Evolutionary conservation across 139 green algal genomes (phyloP).

Genomic region (Chlamydomonas schloesseri): DNA sequence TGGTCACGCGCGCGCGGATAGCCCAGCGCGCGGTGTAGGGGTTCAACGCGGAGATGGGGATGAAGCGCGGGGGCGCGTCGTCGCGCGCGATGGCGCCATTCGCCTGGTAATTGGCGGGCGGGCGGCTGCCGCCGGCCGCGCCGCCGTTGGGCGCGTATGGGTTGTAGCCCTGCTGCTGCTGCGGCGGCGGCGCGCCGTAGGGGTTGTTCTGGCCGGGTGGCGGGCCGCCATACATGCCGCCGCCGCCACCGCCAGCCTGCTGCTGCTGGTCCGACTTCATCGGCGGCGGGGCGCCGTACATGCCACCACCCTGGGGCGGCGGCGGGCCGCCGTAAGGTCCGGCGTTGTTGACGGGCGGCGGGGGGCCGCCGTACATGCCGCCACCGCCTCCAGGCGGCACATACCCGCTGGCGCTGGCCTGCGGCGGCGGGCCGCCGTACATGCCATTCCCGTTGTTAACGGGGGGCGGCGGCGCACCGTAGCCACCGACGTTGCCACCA

Average conservation of each 20-base stretch:
- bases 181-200: neutral
- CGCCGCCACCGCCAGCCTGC: neutral
- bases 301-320: neutral
- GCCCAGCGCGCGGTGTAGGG: conserved; percentile 96
- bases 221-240: conserved; percentile 6
- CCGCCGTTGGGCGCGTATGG: neutral
- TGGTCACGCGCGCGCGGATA: conserved; percentile 91
- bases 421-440: conserved; percentile 35
- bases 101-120: conserved; percentile 48
- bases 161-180: conserved; percentile 19
- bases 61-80: conserved; percentile 74
- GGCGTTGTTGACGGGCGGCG: neutral
- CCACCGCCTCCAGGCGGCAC: neutral
- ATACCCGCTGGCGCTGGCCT: neutral
- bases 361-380: neutral
- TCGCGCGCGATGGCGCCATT: conserved; percentile 61
- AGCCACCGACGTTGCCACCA: neutral
- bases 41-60: conserved; percentile 92
- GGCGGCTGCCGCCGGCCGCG: conserved; percentile 33
- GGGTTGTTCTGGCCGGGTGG: neutral
- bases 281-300: conserved; percentile 45
- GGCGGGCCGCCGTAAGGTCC: neutral
- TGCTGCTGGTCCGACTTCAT: neutral
- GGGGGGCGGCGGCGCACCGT: conserved; percentile 30
- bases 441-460: neutral